Evolutionary conservation across 352 stramenopile genomes (phyloP).

Genomic region (Globisporangium yorkense): DNA sequence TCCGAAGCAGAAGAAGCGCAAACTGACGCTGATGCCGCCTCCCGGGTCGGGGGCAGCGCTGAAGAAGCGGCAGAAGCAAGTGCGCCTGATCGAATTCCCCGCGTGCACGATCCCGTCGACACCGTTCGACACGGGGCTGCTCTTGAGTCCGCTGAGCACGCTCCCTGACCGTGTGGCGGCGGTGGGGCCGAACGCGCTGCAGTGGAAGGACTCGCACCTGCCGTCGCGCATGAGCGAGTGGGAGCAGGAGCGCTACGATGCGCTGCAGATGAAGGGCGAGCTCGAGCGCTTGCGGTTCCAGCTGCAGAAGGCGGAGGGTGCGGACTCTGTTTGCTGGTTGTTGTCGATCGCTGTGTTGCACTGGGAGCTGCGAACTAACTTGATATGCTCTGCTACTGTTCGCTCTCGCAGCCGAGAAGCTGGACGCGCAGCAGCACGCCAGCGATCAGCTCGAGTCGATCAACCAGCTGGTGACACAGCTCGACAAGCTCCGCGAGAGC

Average conservation of each 20-base stretch:
- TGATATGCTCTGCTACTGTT: background rate
- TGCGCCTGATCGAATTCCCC: conserved; percentile 61
- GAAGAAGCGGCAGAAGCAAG: conserved; percentile 39
- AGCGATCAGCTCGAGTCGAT: conserved; percentile 79
- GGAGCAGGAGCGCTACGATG: conserved; percentile 68
- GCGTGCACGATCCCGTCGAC: conserved; percentile 54
- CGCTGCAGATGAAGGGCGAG: conserved; percentile 76
- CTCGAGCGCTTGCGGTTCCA: conserved; percentile 72
- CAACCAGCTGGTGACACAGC: conserved; percentile 71
- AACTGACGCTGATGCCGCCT: conserved; percentile 45
- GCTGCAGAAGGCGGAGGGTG: conserved; percentile 66
- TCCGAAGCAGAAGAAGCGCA: conserved; percentile 46
- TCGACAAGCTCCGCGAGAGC: conserved; percentile 63
- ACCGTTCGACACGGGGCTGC: conserved; percentile 54
- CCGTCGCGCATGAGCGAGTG: conserved; percentile 69
- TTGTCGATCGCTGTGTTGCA: too few species aligned
- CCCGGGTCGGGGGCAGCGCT: conserved; percentile 8
- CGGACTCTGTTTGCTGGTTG: background rate
- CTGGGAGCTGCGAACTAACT: background rate
- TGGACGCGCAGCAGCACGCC: conserved; percentile 68
- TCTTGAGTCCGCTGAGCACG: conserved; percentile 69
- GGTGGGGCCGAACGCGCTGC: conserved; percentile 49
- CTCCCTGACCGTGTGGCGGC: conserved; percentile 62
- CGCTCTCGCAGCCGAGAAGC: conserved; percentile 46
- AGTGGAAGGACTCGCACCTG: conserved; percentile 69